Base-by-base conservation (phyloP, 345 rosid species). In the Nephelium lappaceum region DNA sequence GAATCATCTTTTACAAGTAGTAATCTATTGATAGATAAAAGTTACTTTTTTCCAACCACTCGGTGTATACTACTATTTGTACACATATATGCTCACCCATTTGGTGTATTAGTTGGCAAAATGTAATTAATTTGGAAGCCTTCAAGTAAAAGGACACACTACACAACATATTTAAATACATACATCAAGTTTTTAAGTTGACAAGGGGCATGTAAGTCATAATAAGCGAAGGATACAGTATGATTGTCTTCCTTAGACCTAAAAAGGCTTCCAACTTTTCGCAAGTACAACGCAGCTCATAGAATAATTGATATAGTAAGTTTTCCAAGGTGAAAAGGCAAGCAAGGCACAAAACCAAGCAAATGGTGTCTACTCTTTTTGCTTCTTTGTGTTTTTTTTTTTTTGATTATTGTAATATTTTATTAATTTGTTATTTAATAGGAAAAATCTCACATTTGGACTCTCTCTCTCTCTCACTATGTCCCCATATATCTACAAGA, bases 401-500 rank as follows among this genome's bases (percentile, higher is more conserved):
- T 67, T 38, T 8, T 15, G 1, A 14, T 43, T 39, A 6, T 67
- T 64, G 6, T 31, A 11, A 23, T 65, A 27, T 64, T 47, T 23
- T 15, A 51, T 76, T 62, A 41, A 1, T 23, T 11, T 8, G 27
- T 60, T 58, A n/a, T 58, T 58, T 58, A n/a, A 58, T 27, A 15
- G 31, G 15, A 25, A 81, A 79, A 72, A 83, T 81, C 85, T 77
- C 74, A 67, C n/a, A 15, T 83, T 79, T 68, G 85, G 75, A 79
- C 78, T 67, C 23, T 4, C 24, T 67, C 31, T n/a, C 15, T 19
- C 27, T 78, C 67, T 73, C 72, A 45, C 36, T 31, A 2, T 53
- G 53, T 18, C 66, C 36, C 76, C 72, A 11, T 69, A 76, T 79
- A 79, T 62, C 45, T 43, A 31, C 67, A 63, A 14, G 6, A 36